Evolutionary conservation across 257 asterid genomes (phyloP).

Genomic region (Solanum tacnaense): DNA sequence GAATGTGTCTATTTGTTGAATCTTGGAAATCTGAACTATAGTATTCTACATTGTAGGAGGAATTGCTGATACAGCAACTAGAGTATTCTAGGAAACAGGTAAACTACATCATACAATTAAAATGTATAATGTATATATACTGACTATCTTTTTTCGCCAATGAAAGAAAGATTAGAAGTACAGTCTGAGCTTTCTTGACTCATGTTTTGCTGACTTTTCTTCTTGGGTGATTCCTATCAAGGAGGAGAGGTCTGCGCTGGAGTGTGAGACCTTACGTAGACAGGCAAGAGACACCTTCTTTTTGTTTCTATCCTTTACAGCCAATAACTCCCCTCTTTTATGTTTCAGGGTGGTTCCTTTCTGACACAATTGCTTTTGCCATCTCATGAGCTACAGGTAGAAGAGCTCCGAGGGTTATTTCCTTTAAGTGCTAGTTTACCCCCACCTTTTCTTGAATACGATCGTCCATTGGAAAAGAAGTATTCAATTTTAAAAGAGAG

Average conservation of each 20-base stretch:
- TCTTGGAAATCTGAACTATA: background rate
- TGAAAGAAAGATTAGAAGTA: background rate
- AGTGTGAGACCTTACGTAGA: slow-evolving; percentile 38
- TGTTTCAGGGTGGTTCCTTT: background rate
- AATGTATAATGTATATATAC: background rate
- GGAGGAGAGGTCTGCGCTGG: slow-evolving; percentile 43
- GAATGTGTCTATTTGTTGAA: background rate
- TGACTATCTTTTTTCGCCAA: background rate
- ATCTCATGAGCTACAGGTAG: slow-evolving; percentile 21
- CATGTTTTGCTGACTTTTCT: background rate
- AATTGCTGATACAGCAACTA: slow-evolving; percentile 36
- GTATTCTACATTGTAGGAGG: slow-evolving; percentile 32
- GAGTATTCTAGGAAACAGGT: slow-evolving; percentile 38
- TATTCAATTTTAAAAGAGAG: slow-evolving; percentile 11
- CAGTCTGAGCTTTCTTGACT: background rate
- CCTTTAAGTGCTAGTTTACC: slow-evolving; percentile 7
- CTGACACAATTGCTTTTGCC: background rate
- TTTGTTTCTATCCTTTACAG: background rate
- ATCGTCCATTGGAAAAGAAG: slow-evolving; percentile 2
- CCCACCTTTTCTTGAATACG: slow-evolving; percentile 23
- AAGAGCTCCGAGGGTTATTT: slow-evolving; percentile 22
- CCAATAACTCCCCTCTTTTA: background rate
- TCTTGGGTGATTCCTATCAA: slow-evolving; percentile 10
- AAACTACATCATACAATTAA: background rate
- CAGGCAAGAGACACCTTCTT: slow-evolving; percentile 22